phyloP scores from a whole-genome alignment of 192 early-diverging fungal species.

The Coemansia asiatica region DNA sequence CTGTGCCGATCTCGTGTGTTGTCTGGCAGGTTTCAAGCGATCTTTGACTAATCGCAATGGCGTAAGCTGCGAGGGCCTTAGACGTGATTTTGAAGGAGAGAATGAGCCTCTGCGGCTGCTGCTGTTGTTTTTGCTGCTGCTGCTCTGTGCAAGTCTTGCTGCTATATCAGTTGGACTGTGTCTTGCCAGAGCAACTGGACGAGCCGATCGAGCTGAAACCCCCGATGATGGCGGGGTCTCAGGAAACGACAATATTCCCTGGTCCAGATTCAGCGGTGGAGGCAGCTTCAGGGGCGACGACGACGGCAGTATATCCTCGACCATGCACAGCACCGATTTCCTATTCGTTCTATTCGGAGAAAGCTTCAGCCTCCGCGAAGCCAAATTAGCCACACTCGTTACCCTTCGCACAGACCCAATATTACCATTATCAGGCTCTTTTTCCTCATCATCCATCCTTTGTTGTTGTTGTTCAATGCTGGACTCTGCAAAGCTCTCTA shows the following conservation, averaged over 20 bases:
- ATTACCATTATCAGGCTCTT: too few species aligned
- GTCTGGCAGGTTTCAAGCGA: neutral
- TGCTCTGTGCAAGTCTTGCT: neutral
- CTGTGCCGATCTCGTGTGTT: neutral
- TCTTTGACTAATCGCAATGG: slow-evolving; percentile 12
- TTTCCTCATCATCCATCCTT: too few species aligned
- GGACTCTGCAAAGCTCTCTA: neutral
- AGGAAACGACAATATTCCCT: slow-evolving; percentile 17
- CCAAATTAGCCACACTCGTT: neutral
- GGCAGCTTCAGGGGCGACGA: slow-evolving; percentile 13
- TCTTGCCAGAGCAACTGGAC: neutral
- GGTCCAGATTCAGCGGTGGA: slow-evolving; percentile 22
- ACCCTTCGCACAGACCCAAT: too few species aligned
- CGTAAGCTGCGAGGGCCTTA: slow-evolving; percentile 12
- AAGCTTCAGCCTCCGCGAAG: neutral
- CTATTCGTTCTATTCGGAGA: too few species aligned
- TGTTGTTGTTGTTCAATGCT: neutral
- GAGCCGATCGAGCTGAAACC: too few species aligned
- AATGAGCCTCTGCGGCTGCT: neutral
- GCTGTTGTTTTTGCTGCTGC: neutral
- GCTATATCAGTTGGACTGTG: neutral
- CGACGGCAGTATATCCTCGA: neutral
- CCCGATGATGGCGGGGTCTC: neutral
- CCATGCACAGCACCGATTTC: too few species aligned
- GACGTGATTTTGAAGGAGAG: neutral